phyloP scores from a whole-genome alignment of 805 yeast genomes.

The Wickerhamomyces rabaulensis region DNA sequence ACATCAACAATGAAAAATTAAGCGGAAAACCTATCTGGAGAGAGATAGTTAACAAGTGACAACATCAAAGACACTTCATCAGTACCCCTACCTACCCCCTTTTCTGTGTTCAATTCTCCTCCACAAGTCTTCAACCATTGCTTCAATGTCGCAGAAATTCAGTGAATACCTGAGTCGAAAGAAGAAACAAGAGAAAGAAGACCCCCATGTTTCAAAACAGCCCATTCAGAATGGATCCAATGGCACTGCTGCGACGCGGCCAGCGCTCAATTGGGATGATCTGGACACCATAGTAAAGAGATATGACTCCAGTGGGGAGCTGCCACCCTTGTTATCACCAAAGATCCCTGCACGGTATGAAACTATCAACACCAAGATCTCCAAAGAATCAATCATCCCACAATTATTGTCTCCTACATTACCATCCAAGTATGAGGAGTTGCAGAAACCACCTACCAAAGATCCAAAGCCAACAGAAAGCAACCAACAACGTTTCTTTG shows the following conservation, averaged over 20 bases:
- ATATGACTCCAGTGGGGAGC: background rate
- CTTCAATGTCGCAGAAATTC: constrained; percentile 6
- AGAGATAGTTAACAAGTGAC: too few relatives aligned
- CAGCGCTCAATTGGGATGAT: background rate
- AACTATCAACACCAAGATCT: background rate
- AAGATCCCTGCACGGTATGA: constrained; percentile 7
- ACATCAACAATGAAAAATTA: too few relatives aligned
- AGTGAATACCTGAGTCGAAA: constrained; percentile 7
- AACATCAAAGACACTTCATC: too few relatives aligned
- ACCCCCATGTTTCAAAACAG: background rate
- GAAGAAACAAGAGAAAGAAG: background rate
- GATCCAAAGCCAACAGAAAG: background rate
- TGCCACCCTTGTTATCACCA: constrained; percentile 14
- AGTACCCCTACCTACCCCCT: too few relatives aligned
- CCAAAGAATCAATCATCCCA: background rate
- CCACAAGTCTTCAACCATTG: background rate
- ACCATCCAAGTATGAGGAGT: constrained; percentile 8
- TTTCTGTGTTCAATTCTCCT: too few relatives aligned
- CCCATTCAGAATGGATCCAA: background rate
- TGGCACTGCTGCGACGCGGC: background rate
- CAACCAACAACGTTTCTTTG: constrained; percentile 1
- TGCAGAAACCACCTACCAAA: constrained; percentile 5
- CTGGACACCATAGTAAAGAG: background rate
- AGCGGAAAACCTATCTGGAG: background rate
- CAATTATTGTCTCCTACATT: constrained; percentile 18